Percentiles rank a stretch among this genome's conserved stretches.
Evolutionary conservation across 371 early-diverging fungal species (phyloP).

Genomic region (Mucor piriformis): DNA sequence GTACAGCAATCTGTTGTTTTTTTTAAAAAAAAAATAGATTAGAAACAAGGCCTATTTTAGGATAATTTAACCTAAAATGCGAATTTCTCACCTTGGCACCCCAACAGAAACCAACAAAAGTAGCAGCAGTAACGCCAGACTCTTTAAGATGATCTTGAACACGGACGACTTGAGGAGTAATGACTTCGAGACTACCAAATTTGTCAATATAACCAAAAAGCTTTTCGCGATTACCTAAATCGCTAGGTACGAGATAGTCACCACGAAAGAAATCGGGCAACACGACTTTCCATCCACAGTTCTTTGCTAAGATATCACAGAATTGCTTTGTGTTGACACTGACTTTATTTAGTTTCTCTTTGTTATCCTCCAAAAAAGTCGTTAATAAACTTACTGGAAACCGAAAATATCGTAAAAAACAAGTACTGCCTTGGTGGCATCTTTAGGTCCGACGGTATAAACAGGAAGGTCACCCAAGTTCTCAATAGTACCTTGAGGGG

Average conservation of each 20-base stretch:
- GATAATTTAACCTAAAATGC: too few species aligned
- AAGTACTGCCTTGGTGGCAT: slow-evolving; percentile 50
- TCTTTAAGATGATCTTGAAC: slow-evolving; percentile 42
- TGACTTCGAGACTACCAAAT: slow-evolving; percentile 41
- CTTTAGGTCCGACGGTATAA: slow-evolving; percentile 46
- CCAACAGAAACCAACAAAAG: slow-evolving; percentile 73
- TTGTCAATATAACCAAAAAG: slow-evolving; percentile 41
- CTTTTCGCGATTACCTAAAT: slow-evolving; percentile 19
- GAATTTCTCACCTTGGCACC: slow-evolving; percentile 50
- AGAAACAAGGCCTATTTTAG: too few species aligned
- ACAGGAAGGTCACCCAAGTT: slow-evolving; percentile 44
- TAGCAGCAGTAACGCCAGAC: slow-evolving; percentile 46
- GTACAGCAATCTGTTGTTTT: slow-evolving; percentile 46
- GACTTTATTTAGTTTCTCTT: neutral
- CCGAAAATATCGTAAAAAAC: slow-evolving; percentile 57
- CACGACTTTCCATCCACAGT: slow-evolving; percentile 62
- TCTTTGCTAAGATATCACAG: slow-evolving; percentile 63
- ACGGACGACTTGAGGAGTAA: slow-evolving; percentile 38
- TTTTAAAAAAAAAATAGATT: neutral
- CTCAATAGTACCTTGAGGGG: slow-evolving; percentile 53
- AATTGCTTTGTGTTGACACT: slow-evolving; percentile 63
- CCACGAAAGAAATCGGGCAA: slow-evolving; percentile 72
- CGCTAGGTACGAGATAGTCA: slow-evolving; percentile 34
- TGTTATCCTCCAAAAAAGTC: neutral
- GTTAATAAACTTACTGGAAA: slow-evolving; percentile 28